Evolutionary conservation across 1,139 yeast genomes (phyloP), one percentile per base, ranked within the genome.

Genomic region (Chernovozyma aurita): DNA sequence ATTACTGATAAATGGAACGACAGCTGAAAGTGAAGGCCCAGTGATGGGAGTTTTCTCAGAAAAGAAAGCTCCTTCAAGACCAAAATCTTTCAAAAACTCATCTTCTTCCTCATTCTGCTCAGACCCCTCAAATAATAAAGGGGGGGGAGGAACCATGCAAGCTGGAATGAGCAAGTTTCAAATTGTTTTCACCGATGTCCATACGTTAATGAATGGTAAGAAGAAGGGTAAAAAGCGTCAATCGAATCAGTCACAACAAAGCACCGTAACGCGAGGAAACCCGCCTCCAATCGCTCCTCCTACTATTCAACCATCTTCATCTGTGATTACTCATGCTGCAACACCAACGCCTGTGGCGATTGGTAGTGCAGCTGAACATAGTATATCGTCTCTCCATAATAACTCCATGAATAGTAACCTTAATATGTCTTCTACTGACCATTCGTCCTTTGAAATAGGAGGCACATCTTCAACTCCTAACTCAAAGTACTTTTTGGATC

Each of bases 91-190:
- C 12, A 26, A 16, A 12, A 26, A 26, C 12, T 13, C 28, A 6
- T 13, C 17, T 14, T 26, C 18, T 7, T 6, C 28, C 28, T 13
- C 28, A 8, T 13, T 13, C 8, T 7, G 6, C 11, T 13, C 28
- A 13, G 28, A 26, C 6, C 6, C 6, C 18, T 7, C 28, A 6
- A 26, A 16, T 26, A 26, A 26, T 16, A 31, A 35, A 17, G 13
- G 21, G 5, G 11, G 28, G 12, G 28, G 28, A 7, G 8, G 8
- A 1, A 58, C 61, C 39, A 65, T 64, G 70, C 70, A 63, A 50
- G 65, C 65, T 4, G 73, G 73, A 8, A 65, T 68, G 66, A 67
- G 64, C 46, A 70, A 70, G 51, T 74, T 74, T 48, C 80, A 74
- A 50, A 74, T 74, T 40, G 74, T 74, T 1, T 65, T 74, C 38